These are phyloP conservation scores for Zygosaccharomyces pseudorouxii DNA, from an alignment of 805 yeast species.

Conservation along the genomic window DNA sequence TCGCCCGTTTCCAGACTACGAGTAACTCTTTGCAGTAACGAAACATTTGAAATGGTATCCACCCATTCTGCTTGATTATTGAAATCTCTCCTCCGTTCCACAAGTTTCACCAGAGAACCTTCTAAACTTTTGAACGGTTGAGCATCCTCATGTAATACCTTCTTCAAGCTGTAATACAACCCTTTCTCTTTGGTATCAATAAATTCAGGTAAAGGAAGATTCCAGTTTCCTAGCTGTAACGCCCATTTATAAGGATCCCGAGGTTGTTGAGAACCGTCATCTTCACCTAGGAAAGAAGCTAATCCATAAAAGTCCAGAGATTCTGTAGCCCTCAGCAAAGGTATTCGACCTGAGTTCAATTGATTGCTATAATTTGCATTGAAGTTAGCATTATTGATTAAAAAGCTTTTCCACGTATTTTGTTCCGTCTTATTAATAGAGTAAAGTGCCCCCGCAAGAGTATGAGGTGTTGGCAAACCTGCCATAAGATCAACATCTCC, in stretches of 20 bases:
- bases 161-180: slow-evolving; percentile 50
- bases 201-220: slow-evolving; percentile 46
- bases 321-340: slow-evolving; percentile 40
- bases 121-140: slow-evolving; percentile 6
- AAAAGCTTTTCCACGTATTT: slow-evolving; percentile 40
- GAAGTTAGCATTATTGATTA: slow-evolving; percentile 52
- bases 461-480: slow-evolving; percentile 60
- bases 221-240: slow-evolving; percentile 80
- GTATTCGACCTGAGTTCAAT: slow-evolving; percentile 1
- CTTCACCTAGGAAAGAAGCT: slow-evolving; percentile 41
- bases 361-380: slow-evolving; percentile 39
- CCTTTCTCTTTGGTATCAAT: slow-evolving; percentile 41
- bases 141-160: slow-evolving; percentile 27
- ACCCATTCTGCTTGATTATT: slow-evolving; percentile 20
- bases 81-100: slow-evolving; percentile 12
- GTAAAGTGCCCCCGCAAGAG: slow-evolving; percentile 48
- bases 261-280: slow-evolving; percentile 16
- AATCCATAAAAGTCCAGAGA: slow-evolving; percentile 55
- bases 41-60: slow-evolving; percentile 16
- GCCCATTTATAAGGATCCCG: slow-evolving; percentile 52
- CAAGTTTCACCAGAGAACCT: slow-evolving; percentile 8
- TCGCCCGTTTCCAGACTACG: slow-evolving; percentile 2
- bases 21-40: slow-evolving; percentile 10
- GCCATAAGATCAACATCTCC: slow-evolving; percentile 59
- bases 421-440: slow-evolving; percentile 35